Conservation (phyloP, 352 stramenopile species). For the Pythium plurisporium region DNA sequence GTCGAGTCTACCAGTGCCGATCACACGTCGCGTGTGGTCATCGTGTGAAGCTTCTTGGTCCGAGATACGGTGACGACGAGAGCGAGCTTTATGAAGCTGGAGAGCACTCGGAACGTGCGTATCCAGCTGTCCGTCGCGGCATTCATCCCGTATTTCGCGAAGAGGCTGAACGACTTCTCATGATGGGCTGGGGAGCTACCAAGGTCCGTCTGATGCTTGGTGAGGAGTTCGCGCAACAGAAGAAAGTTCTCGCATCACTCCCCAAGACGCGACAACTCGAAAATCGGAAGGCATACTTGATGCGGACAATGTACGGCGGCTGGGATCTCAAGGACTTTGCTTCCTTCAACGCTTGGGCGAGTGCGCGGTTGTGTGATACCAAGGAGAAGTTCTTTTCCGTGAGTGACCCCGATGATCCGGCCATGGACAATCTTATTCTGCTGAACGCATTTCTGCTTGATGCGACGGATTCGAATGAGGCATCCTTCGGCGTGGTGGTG, state of each 20-base stretch:
- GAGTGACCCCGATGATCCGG: not conserved
- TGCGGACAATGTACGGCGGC: not conserved
- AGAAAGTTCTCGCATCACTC: not conserved
- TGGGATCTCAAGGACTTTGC: constrained; percentile 1
- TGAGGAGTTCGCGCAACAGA: not conserved
- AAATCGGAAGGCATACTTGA: constrained; percentile 9
- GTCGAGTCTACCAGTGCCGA: not conserved
- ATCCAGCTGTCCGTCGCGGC: not conserved
- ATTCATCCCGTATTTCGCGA: not conserved
- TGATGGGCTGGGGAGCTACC: not conserved
- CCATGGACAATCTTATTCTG: constrained; percentile 1
- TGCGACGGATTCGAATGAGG: not conserved
- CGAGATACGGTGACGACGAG: too few relatives aligned
- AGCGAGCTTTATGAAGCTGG: not conserved
- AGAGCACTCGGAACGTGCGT: not conserved
- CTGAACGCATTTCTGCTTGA: not conserved
- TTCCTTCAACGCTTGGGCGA: not conserved
- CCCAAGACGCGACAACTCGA: not conserved
- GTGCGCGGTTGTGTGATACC: not conserved
- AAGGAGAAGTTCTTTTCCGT: not conserved
- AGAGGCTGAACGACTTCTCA: not conserved
- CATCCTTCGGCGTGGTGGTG: constrained; percentile 5
- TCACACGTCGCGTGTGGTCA: not conserved
- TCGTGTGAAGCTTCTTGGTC: not conserved
- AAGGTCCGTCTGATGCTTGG: not conserved